Conservation (phyloP, 306 rosid species). For the Casuarina glauca region DNA sequence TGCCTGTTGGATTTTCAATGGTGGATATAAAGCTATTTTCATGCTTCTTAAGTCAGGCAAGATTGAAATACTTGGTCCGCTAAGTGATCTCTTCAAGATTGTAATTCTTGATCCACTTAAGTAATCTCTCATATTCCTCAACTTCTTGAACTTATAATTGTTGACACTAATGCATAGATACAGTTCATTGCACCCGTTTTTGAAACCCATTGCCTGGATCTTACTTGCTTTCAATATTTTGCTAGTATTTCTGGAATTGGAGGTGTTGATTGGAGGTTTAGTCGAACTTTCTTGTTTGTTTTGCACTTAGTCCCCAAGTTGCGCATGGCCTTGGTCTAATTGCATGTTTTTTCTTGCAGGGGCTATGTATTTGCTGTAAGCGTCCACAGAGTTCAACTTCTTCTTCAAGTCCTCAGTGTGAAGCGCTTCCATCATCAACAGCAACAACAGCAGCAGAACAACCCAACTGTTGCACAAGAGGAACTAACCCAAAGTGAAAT, state of each 20-base stretch:
- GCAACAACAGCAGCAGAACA: slow-evolving; percentile 80
- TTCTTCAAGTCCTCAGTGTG: slow-evolving; percentile 97
- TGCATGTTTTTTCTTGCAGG: slow-evolving; percentile 51
- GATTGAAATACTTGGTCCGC: neutral
- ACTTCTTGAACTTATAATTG: neutral
- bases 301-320: neutral
- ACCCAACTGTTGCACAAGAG: slow-evolving; percentile 72
- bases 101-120: neutral
- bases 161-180: neutral
- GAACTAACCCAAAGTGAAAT: slow-evolving; percentile 86
- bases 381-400: slow-evolving; percentile 98
- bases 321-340: slow-evolving; percentile 15
- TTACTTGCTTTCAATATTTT: neutral
- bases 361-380: slow-evolving; percentile 99
- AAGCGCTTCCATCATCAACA: slow-evolving; percentile 94
- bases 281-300: neutral
- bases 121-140: neutral
- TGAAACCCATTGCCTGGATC: neutral
- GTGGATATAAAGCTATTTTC: neutral
- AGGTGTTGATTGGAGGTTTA: neutral
- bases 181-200: neutral
- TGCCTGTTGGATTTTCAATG: neutral
- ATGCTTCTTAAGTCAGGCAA: neutral
- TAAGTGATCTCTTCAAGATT: neutral
- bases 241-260: neutral